These are phyloP conservation scores for Camellia sinensis DNA, from an alignment of 148 eudicot genomes.

Conservation along the genomic window DNA sequence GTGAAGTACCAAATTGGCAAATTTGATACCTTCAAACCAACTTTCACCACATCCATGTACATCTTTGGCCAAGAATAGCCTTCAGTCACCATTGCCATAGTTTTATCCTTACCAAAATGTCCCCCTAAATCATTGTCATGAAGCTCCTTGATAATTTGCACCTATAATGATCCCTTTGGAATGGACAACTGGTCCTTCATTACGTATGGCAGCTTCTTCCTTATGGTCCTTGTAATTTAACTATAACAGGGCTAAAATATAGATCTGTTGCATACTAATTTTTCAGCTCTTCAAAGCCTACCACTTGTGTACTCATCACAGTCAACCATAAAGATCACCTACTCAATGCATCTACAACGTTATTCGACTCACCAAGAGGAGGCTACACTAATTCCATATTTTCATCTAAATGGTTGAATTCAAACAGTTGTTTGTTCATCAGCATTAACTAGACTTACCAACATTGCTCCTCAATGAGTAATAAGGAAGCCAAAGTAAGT, in stretches of 20 bases:
- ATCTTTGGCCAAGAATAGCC: constrained; percentile 5
- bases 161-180: background rate
- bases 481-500: background rate
- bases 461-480: background rate
- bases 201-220: background rate
- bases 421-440: background rate
- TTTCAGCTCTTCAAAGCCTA: background rate
- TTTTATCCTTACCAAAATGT: constrained; percentile 4
- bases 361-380: background rate
- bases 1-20: background rate
- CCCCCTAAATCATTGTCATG: background rate
- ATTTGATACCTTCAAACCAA: background rate
- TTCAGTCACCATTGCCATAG: background rate
- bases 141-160: background rate
- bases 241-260: background rate
- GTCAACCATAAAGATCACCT: no score
- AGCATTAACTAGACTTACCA: background rate
- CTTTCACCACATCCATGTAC: background rate
- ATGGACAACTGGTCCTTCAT: background rate
- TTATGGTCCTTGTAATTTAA: background rate
- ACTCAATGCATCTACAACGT: no score
- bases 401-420: background rate
- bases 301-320: no score
- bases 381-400: background rate
- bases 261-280: background rate